Evolutionary conservation across 305 asterid genomes (phyloP).

Genomic region (Petunia hybrid): DNA sequence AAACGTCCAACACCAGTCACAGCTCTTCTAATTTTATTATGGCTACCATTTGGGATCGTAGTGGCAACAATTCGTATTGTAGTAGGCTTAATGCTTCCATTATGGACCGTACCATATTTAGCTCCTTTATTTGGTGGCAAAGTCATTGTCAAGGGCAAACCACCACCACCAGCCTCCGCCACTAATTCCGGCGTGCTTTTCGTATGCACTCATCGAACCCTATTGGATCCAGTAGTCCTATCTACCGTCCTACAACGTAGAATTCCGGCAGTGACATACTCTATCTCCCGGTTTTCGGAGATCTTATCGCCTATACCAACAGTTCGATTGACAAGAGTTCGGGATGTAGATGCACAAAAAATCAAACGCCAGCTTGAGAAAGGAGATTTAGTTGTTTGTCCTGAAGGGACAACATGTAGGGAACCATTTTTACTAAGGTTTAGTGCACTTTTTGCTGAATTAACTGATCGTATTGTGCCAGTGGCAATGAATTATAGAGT

Average conservation of each 20-base stretch:
- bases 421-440: slow-evolving; percentile 84
- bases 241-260: slow-evolving; percentile 76
- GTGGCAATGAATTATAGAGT: slow-evolving; percentile 89
- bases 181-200: slow-evolving; percentile 67
- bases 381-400: slow-evolving; percentile 83
- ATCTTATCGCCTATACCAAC: slow-evolving; percentile 89
- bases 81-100: slow-evolving; percentile 61
- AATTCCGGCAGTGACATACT: slow-evolving; percentile 88
- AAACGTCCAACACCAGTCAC: slow-evolving; percentile 72
- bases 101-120: slow-evolving; percentile 51
- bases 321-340: slow-evolving; percentile 69
- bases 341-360: slow-evolving; percentile 69
- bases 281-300: slow-evolving; percentile 76
- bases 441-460: slow-evolving; percentile 83
- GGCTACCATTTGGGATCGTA: slow-evolving; percentile 78
- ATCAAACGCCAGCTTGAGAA: slow-evolving; percentile 64
- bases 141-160: slow-evolving; percentile 74
- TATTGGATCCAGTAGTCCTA: slow-evolving; percentile 87
- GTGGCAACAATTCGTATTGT: slow-evolving; percentile 63
- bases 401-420: slow-evolving; percentile 94
- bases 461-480: slow-evolving; percentile 83
- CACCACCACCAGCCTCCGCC: slow-evolving; percentile 62
- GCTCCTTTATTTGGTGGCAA: slow-evolving; percentile 68
- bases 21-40: slow-evolving; percentile 70
- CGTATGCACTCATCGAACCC: slow-evolving; percentile 87